Conservation (phyloP, 176 grass and related monocot genomes). For the Guadua angustifolia region DNA sequence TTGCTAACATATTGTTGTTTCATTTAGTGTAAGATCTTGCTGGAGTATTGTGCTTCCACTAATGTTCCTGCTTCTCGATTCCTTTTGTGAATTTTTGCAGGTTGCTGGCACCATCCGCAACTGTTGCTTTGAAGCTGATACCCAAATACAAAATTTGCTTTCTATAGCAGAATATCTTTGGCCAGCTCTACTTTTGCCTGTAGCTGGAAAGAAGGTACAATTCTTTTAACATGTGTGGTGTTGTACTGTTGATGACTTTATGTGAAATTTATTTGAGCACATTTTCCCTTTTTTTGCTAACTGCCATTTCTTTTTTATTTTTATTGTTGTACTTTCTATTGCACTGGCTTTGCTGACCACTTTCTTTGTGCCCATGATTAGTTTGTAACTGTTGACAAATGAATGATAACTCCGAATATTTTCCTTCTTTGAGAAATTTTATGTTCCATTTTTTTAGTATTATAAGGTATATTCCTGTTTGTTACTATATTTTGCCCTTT, state of each 20-base stretch:
- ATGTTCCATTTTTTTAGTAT: not conserved
- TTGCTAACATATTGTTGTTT: conserved; percentile 18
- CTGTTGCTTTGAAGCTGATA: conserved; percentile 98
- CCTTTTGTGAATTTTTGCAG: conserved; percentile 43
- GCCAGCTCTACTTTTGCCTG: conserved; percentile 86
- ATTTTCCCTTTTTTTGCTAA: not conserved
- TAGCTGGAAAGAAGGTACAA: conserved; percentile 86
- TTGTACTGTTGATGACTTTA: not conserved
- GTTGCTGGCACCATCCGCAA: conserved; percentile 87
- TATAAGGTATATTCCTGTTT: not conserved
- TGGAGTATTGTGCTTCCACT: not conserved
- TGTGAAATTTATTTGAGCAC: not conserved
- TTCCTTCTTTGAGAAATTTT: not conserved
- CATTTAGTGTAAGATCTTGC: conserved; percentile 7
- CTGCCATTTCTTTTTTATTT: not conserved
- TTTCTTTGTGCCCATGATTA: not conserved
- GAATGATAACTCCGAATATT: not conserved
- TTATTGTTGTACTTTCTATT: conserved; percentile 20
- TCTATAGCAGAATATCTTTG: conserved; percentile 91
- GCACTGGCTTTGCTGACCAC: not conserved
- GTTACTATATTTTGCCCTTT: not conserved
- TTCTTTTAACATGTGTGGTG: conserved; percentile 1
- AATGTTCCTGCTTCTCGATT: not conserved
- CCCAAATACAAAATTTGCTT: conserved; percentile 84
- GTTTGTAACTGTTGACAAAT: not conserved